Base-by-base conservation (phyloP, 177 flowering plant genomes). In the Vitis hybrid region DNA sequence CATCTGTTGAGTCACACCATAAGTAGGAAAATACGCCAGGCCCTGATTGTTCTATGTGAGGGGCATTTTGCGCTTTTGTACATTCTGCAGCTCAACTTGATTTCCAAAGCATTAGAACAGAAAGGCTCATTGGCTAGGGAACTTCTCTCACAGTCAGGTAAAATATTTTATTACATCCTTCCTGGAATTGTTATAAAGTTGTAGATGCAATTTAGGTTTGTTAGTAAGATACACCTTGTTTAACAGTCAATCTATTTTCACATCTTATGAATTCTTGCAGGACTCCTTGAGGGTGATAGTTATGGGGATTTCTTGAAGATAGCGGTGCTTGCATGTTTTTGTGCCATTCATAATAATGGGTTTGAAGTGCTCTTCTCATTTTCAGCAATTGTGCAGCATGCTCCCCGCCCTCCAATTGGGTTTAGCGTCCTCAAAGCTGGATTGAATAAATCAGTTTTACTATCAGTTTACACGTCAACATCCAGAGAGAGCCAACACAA, bases 351-450 rank as follows among this genome's bases (percentile, higher is more conserved):
- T 63, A 91, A 91, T 75, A 97, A 92, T 86, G 99, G 98, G 17
- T 87, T 84, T 78, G 92, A 96, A 69, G 80, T 87, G 88, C 79
- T 96, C 60, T 88, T 86, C 77, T 91, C 97, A 21, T 92, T 94
- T 70, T 96, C 99, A 27, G 91, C 91, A 60, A 83, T 94, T 66
- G 88, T 96, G 69, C 95, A 90, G 82, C 93, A 89, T 58, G 83
- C 93, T 51, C 94, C 97, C 49, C 70, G 82, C 75, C 87, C 79
- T 73, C 99, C 98, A 11, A 64, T 92, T 74, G 99, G 99, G 68
- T 92, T 94, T 81, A 85, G 98, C 80, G 86, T 96, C 67, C 70
- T 96, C 83, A 92, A 82, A 87, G 99, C 97, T 78, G 99, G 99
- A 76, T 79, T 96, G 75, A 92, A 82, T 80, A 96, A 90, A 85